Evolutionary conservation across 768 basidiomycete species (phyloP).

Genomic region (Tricholoma hemisulphureum): DNA sequence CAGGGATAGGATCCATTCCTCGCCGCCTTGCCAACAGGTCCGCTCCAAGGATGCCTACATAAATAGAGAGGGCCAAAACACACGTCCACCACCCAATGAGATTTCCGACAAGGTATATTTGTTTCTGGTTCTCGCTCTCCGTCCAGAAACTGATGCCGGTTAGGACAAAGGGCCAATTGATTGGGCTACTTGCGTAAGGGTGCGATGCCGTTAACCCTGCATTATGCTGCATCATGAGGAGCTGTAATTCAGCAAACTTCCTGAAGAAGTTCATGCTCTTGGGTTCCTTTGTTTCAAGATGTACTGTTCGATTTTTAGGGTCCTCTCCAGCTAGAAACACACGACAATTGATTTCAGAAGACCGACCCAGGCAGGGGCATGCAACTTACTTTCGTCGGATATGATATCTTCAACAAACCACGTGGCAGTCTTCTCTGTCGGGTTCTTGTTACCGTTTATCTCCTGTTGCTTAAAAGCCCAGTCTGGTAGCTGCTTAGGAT

Average conservation of each 20-base stretch:
- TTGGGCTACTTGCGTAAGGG: constrained; percentile 92
- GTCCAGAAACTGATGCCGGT: constrained; percentile 99
- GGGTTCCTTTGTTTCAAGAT: constrained; percentile 59
- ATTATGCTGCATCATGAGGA: constrained; percentile 97
- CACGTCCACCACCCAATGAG: constrained; percentile 94
- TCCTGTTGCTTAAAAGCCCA: constrained; percentile 99
- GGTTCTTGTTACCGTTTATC: constrained; percentile 95
- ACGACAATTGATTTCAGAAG: constrained; percentile 6
- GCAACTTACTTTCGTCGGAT: constrained; percentile 60
- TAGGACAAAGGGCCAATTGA: constrained; percentile 98
- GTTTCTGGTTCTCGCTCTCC: constrained; percentile 74
- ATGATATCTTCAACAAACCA: constrained; percentile 91
- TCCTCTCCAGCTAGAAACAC: constrained; percentile 50
- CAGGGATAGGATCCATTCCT: constrained; percentile 80
- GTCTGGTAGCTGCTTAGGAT: constrained; percentile 79
- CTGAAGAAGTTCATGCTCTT: constrained; percentile 89
- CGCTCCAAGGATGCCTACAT: constrained; percentile 85
- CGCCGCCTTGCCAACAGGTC: constrained; percentile 87
- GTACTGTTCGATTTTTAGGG: constrained; percentile 48
- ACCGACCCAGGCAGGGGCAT: neutral
- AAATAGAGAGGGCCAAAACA: constrained; percentile 81
- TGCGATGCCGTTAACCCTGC: constrained; percentile 98
- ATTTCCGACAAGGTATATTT: constrained; percentile 97
- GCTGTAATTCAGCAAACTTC: constrained; percentile 91
- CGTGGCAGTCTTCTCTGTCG: constrained; percentile 73